Evolutionary conservation across 805 yeast genomes (phyloP).

Genomic region (Priceomyces fermenticarens): DNA sequence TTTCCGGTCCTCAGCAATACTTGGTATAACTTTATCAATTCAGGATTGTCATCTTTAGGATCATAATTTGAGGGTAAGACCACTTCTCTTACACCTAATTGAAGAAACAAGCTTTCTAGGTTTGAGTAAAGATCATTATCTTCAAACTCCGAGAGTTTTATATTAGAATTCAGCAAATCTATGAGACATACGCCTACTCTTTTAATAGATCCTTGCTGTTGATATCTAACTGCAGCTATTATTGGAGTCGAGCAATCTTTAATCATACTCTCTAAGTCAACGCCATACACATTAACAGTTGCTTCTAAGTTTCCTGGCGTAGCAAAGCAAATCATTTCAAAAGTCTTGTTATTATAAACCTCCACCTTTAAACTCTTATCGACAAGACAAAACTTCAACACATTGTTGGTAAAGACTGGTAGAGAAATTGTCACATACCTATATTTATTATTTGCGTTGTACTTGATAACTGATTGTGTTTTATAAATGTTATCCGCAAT

Average conservation of each 20-base stretch:
- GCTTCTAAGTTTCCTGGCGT: conserved; percentile 87
- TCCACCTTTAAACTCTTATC: conserved; percentile 76
- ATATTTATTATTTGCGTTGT: conserved; percentile 38
- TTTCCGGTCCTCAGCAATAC: conserved; percentile 74
- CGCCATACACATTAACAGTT: conserved; percentile 32
- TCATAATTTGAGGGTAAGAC: conserved; percentile 50
- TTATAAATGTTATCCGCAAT: conserved; percentile 84
- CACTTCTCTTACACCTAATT: conserved; percentile 85
- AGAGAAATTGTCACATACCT: conserved; percentile 75
- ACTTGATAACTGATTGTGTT: conserved; percentile 77
- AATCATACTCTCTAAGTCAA: conserved; percentile 61
- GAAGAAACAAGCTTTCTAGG: conserved; percentile 81
- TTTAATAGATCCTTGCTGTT: conserved; percentile 35
- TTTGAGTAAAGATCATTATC: conserved; percentile 89
- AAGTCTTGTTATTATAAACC: conserved; percentile 62
- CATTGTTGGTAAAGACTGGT: conserved; percentile 60
- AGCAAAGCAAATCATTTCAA: conserved; percentile 59
- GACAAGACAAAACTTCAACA: conserved; percentile 64
- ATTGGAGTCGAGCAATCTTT: conserved; percentile 39
- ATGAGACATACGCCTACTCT: conserved; percentile 77
- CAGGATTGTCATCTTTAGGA: conserved; percentile 40
- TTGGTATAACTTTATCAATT: conserved; percentile 60
- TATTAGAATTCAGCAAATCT: conserved; percentile 62
- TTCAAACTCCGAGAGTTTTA: conserved; percentile 74
- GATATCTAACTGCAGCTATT: conserved; percentile 37